These are phyloP conservation scores for Peniophora sp. DNA, from an alignment of 1,284 basidiomycete species.

Conservation along the genomic window DNA sequence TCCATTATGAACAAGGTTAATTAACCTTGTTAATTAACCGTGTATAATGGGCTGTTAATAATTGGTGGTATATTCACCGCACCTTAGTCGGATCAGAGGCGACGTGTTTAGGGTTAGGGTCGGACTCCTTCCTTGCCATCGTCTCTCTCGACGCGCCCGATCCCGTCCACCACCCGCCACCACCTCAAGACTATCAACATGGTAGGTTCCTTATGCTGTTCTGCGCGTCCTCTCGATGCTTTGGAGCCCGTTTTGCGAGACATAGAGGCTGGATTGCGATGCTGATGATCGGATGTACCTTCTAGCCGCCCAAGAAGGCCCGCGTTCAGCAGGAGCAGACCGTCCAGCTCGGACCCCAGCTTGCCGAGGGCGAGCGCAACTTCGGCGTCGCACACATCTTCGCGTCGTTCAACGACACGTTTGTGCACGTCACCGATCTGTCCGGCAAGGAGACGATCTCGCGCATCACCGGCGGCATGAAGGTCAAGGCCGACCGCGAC, in stretches of 20 bases:
- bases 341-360: constrained; percentile 88
- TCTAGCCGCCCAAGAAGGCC: constrained; percentile 74
- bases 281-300: constrained; percentile 32
- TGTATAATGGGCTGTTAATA: no score
- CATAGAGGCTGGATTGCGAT: constrained; percentile 26
- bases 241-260: background rate
- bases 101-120: background rate
- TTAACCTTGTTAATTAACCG: no score
- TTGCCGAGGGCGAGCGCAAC: constrained; percentile 91
- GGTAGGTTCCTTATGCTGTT: constrained; percentile 1
- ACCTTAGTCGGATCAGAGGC: no score
- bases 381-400: constrained; percentile 97
- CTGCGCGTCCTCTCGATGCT: background rate
- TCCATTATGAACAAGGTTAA: no score
- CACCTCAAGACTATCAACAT: constrained; percentile 18
- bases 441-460: constrained; percentile 99
- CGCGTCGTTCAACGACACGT: constrained; percentile 99
- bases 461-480: constrained; percentile 99
- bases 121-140: constrained; percentile 1
- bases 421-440: constrained; percentile 98
- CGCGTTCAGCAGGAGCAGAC: constrained; percentile 75
- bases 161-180: constrained; percentile 17
- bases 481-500: constrained; percentile 99
- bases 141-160: constrained; percentile 5
- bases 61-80: no score